Evolutionary conservation across 306 rosid species (phyloP).

Genomic region (Prunus kanzakura): DNA sequence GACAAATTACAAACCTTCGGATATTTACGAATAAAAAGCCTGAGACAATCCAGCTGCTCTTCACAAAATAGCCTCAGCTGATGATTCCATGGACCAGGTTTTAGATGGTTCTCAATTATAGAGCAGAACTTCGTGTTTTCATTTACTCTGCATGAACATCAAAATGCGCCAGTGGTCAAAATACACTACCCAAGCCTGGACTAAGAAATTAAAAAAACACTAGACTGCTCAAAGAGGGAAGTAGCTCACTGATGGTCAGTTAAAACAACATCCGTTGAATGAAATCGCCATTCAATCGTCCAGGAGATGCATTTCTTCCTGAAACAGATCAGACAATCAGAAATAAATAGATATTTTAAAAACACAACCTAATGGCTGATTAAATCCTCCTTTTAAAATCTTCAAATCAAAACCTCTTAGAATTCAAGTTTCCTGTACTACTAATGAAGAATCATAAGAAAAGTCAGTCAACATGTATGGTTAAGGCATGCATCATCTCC

Average conservation of each 20-base stretch:
- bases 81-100: conserved; percentile 76
- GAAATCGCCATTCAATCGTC: conserved; percentile 90
- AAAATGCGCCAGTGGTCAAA: conserved; percentile 22
- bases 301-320: conserved; percentile 79
- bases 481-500: neutral
- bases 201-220: neutral
- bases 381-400: neutral
- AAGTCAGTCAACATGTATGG: neutral
- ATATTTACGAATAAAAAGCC: conserved; percentile 61
- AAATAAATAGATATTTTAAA: neutral
- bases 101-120: conserved; percentile 62
- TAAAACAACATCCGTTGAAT: conserved; percentile 55
- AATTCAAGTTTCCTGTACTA: neutral
- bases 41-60: conserved; percentile 54
- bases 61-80: conserved; percentile 56
- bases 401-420: neutral
- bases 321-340: conserved; percentile 26
- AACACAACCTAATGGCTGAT: neutral
- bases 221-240: neutral
- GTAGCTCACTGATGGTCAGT: conserved; percentile 70
- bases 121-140: conserved; percentile 56
- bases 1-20: conserved; percentile 54
- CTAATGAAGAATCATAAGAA: neutral
- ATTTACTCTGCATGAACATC: conserved; percentile 43
- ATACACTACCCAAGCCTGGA: neutral